A percentile compares a stretch with the other conserved stretches of the same genome.
phyloP scores from a whole-genome alignment of 108 stramenopile species.

The Chaetoceros tenuissimus region DNA sequence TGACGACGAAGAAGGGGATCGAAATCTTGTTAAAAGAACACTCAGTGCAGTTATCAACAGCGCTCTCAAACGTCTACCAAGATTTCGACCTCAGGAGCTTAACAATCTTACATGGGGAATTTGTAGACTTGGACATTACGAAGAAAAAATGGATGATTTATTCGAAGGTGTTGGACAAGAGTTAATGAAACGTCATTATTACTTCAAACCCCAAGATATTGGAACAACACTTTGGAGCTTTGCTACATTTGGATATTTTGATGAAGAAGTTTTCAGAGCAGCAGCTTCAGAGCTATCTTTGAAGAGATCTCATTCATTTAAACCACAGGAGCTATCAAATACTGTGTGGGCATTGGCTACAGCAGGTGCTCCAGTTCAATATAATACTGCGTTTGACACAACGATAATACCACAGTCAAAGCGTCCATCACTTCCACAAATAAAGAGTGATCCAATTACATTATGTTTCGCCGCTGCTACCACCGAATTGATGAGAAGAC shows the following conservation, averaged over 20 bases:
- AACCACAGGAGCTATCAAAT: slow-evolving; percentile 77
- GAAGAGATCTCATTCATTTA: slow-evolving; percentile 32
- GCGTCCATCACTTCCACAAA: slow-evolving; percentile 5
- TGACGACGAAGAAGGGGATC: slow-evolving; percentile 46
- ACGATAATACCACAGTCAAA: slow-evolving; percentile 43
- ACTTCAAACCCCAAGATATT: slow-evolving; percentile 33
- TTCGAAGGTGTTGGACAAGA: slow-evolving; percentile 1
- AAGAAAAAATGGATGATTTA: slow-evolving; percentile 2
- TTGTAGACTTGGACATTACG: slow-evolving; percentile 3
- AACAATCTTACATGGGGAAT: slow-evolving; percentile 70
- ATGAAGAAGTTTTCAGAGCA: slow-evolving; percentile 39
- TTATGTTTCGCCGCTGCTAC: slow-evolving; percentile 49
- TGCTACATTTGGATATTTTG: slow-evolving; percentile 52
- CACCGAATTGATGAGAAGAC: slow-evolving; percentile 56
- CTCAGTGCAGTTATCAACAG: slow-evolving; percentile 30
- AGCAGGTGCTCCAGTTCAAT: slow-evolving; percentile 40
- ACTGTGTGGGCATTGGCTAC: slow-evolving; percentile 69
- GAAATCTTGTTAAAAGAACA: slow-evolving; percentile 23
- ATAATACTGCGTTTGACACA: slow-evolving; percentile 59
- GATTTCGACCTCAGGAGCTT: slow-evolving; percentile 63
- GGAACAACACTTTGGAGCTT: slow-evolving; percentile 65
- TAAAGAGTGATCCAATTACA: slow-evolving; percentile 45
- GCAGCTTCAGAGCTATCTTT: slow-evolving; percentile 41
- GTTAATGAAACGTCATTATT: slow-evolving; percentile 6
- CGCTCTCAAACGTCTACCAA: slow-evolving; percentile 29